Percentiles rank a stretch among this genome's conserved stretches.
Evolutionary conservation across 2,329 filamentous ascomycete genomes (phyloP).

Genomic region (Xylariaceae sp.): DNA sequence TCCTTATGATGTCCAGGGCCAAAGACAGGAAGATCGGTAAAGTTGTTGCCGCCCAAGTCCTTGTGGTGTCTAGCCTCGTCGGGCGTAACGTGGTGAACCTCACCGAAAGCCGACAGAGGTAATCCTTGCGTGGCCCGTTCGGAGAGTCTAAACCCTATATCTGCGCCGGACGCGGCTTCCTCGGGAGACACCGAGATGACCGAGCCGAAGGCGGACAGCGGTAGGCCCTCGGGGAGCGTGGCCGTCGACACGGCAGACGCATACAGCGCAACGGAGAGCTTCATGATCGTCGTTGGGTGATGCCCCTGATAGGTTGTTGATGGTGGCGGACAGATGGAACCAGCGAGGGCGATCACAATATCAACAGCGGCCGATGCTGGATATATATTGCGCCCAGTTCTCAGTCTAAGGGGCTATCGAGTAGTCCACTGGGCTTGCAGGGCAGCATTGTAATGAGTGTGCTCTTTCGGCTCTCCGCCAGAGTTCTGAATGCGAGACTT

Average conservation of each 20-base stretch:
- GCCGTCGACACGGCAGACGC: slow-evolving; percentile 24
- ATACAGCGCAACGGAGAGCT: slow-evolving; percentile 22
- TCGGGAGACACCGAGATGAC: slow-evolving; percentile 13
- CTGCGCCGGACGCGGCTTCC: slow-evolving; percentile 9
- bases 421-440: too few relatives aligned
- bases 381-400: too few relatives aligned
- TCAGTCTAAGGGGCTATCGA: too few relatives aligned
- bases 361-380: too few relatives aligned
- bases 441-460: too few relatives aligned
- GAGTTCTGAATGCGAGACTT: too few relatives aligned
- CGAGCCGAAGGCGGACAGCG: slow-evolving; percentile 14
- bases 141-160: slow-evolving; percentile 8
- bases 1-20: slow-evolving; percentile 14
- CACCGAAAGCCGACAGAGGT: slow-evolving; percentile 19
- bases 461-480: too few relatives aligned
- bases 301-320: slow-evolving; percentile 3
- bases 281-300: slow-evolving; percentile 21
- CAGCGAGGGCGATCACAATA: slow-evolving; percentile 7
- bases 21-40: slow-evolving; percentile 23
- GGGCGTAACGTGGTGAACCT: slow-evolving; percentile 19
- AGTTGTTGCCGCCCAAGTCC: slow-evolving; percentile 26
- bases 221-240: slow-evolving; percentile 19
- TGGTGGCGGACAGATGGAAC: slow-evolving; percentile 8
- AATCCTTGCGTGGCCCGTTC: slow-evolving; percentile 13
- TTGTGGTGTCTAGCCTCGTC: slow-evolving; percentile 15